Evolutionary conservation across 2,329 filamentous ascomycete species (phyloP), one percentile per base, ranked within the genome.

Genomic region (Colletotrichum simmondsii): DNA sequence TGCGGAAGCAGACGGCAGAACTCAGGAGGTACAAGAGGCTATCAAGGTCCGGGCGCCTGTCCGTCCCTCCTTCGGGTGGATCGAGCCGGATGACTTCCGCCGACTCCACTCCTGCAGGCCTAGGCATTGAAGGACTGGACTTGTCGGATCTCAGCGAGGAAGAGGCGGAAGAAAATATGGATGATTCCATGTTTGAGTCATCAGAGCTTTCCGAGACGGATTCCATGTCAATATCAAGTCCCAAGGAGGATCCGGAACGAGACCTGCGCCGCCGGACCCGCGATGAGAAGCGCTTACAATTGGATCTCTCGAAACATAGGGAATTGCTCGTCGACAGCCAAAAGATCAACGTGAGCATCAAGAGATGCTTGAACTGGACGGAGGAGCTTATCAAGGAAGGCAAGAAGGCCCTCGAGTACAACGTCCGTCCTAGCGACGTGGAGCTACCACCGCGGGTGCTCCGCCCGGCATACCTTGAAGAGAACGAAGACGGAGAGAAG

Each of bases 281-380:
- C 65, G 96, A 98, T 75, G 95, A 98, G 80, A 92, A 92, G 76
- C 91, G 94, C 35, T 86, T 98, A n/a, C 90, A 93, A 77, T 87
- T 95, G 5, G 97, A 99, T 81, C 87, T 99, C 1, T 89, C 92
- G 4, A 96, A 95, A 79, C 97, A 99, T 80, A 94, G 95, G 76
- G 93, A 98, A 78, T 86, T 98, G 1, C 89, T 99, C 10, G 86
- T 95, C 52, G 95, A 98, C 80, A 97, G 93, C 76, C 95, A 98
- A 79, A 97, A 95, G 84, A 95, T 98, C 87, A 98, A 98, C 80
- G 94, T 97, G 81, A 97, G 94, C 80, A 89, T 99, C 58, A 97
- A 95, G 81, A 90, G 94, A 60, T 99, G 97, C 81, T 87, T 98
- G 42, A 92, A 92, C 76, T 96, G 94, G 90, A 97, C 95, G 0